These are phyloP conservation scores for Candida loeiensis DNA, from an alignment of 805 yeast species.

Conservation along the genomic window DNA sequence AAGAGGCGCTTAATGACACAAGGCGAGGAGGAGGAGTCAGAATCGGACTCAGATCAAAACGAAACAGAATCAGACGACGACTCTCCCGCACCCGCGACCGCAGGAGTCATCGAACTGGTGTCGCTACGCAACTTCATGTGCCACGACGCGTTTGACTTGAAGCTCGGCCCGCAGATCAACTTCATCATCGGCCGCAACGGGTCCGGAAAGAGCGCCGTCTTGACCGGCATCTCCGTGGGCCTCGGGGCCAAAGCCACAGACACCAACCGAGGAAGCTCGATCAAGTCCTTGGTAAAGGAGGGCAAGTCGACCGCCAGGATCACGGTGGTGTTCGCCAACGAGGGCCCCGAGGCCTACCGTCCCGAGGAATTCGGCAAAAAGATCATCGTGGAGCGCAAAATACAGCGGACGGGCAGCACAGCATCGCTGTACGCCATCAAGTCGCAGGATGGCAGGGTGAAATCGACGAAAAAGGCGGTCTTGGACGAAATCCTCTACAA, in stretches of 20 bases:
- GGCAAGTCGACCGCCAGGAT: slow-evolving; percentile 71
- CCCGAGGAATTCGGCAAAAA: slow-evolving; percentile 64
- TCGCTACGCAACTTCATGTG: slow-evolving; percentile 81
- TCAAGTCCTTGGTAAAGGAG: slow-evolving; percentile 69
- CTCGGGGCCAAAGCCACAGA: slow-evolving; percentile 85
- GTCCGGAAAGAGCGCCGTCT: slow-evolving; percentile 83
- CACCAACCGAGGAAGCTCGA: slow-evolving; percentile 77
- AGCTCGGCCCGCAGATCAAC: slow-evolving; percentile 75
- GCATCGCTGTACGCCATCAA: slow-evolving; percentile 52
- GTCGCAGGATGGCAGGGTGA: slow-evolving; percentile 46
- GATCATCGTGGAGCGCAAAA: slow-evolving; percentile 66
- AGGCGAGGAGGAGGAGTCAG: slow-evolving; percentile 6
- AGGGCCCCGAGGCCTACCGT: slow-evolving; percentile 61
- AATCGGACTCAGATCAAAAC: slow-evolving; percentile 14
- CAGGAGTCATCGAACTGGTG: slow-evolving; percentile 69
- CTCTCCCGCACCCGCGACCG: slow-evolving; percentile 27
- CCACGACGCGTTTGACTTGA: slow-evolving; percentile 74
- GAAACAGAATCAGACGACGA: slow-evolving; percentile 13
- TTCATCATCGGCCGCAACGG: slow-evolving; percentile 90
- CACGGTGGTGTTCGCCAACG: slow-evolving; percentile 59
- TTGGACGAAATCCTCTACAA: slow-evolving; percentile 65
- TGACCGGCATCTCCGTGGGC: slow-evolving; percentile 84
- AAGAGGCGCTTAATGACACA: slow-evolving; percentile 9
- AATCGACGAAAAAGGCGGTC: slow-evolving; percentile 61
- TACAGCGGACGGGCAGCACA: slow-evolving; percentile 46